Conservation (phyloP, 305 asterid genomes). For the Ilex paraguariensis region DNA sequence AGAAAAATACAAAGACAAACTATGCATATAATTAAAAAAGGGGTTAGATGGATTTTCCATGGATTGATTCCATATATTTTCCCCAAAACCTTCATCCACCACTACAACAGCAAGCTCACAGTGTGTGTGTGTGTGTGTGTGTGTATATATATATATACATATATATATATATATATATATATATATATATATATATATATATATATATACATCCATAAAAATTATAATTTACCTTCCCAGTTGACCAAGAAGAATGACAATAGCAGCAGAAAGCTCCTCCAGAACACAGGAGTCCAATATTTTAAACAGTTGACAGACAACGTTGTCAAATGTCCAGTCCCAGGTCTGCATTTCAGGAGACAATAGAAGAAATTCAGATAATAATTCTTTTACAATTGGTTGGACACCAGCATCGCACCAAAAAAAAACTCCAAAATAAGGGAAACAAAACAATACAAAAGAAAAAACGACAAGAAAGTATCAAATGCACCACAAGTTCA, state of each 20-base stretch:
- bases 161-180: not conserved
- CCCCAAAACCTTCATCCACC: not conserved
- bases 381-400: no score
- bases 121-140: no score
- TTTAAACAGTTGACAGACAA: conserved; percentile 38
- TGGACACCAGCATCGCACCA: no score
- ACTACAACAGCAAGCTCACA: no score
- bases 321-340: conserved; percentile 60
- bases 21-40: no score
- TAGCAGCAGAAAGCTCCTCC: conserved; percentile 45
- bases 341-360: conserved; percentile 55
- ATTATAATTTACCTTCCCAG: conserved; percentile 61
- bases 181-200: not conserved
- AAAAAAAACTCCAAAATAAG: no score
- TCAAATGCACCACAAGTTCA: no score
- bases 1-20: no score
- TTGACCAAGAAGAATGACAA: conserved; percentile 65
- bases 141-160: not conserved
- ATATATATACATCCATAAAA: not conserved
- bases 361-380: conserved; percentile 4
- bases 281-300: conserved; percentile 38
- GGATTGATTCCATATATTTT: no score
- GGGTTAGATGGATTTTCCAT: no score
- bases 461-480: no score
- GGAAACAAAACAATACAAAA: no score